A percentile compares a stretch with the other conserved stretches of the same genome.
Conservation (phyloP, 441 rosid species). For the Gossypium lobatum region DNA sequence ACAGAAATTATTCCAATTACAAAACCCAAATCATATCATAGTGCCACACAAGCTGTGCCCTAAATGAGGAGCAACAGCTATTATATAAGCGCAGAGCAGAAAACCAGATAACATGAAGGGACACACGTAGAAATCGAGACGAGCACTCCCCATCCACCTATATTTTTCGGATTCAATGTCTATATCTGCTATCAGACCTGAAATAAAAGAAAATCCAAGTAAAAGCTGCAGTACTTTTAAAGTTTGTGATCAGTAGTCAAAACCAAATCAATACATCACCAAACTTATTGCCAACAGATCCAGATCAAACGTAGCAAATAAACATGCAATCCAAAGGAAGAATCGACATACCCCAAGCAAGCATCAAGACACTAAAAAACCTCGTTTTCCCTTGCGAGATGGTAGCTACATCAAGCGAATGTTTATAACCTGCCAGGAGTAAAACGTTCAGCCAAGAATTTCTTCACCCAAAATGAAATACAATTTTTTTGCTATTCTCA, state of each 20-base stretch:
- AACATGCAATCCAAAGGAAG: slow-evolving; percentile 6
- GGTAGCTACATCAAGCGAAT: slow-evolving; percentile 76
- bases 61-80: neutral
- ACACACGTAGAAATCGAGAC: slow-evolving; percentile 77
- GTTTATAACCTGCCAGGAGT: slow-evolving; percentile 51
- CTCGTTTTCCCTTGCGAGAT: slow-evolving; percentile 59
- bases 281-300: neutral
- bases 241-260: neutral
- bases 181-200: slow-evolving; percentile 89
- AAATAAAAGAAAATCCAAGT: slow-evolving; percentile 12
- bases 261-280: neutral
- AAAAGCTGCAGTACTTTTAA: neutral
- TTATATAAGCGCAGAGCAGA: neutral
- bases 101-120: slow-evolving; percentile 6
- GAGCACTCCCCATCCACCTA: slow-evolving; percentile 93
- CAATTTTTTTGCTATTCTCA: neutral
- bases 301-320: neutral
- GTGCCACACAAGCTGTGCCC: neutral
- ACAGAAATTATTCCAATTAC: neutral
- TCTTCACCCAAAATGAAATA: neutral
- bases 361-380: slow-evolving; percentile 82
- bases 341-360: slow-evolving; percentile 75
- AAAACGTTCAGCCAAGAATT: slow-evolving; percentile 8
- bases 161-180: slow-evolving; percentile 91
- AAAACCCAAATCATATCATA: neutral